Evolutionary conservation across 768 basidiomycete species (phyloP), one percentile per base, ranked within the genome.

Genomic region (Coprinopsis sp.): DNA sequence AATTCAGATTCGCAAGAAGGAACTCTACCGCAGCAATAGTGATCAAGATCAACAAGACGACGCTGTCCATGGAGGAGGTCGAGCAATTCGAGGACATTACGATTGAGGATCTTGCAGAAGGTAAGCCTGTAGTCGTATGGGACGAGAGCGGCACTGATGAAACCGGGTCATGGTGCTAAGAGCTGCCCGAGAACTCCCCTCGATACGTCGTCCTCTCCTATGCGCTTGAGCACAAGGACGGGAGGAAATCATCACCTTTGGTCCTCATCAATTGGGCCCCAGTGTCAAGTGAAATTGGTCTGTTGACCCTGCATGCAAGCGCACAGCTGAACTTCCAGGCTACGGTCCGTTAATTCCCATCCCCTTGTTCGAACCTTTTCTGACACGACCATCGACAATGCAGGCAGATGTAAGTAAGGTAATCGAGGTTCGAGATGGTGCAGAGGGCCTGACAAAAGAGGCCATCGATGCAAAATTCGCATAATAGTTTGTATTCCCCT

Each of bases 211-310:
- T 94, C 21, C 73, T 93, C 37, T 91, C 88, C 8, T 85, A 93
- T 57, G 87, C 88, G 58, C 76, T 92, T 28, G 73, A 74, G 42
- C 89, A 94, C 62, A 61, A 61, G 7, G 92, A 95, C 57, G 92
- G 91, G 3, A 74, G 93, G 37, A 87, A 74, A 50, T 92, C 89
- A 1, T 89, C 84, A 55, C 92, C 92, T 2, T 71, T 96, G 10
- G 81, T 90, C 11, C 72, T 95, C 37, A 69, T 96, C 63, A 93
- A 94, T 68, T 96, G 92, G 92, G 78, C 80, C 21, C 93, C 91
- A 14, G 74, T 69, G 3, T 74, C 82, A 6, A 84, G 82, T 55
- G 91, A 93, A 61, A 91, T 78, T 24, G 76, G 80, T 22, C 69
- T 90, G 54, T 69, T 79, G 49, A 90, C 91, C 4, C 72, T 95